These are phyloP conservation scores for Pelargonium australe DNA, from an alignment of 441 rosid species.

Conservation along the genomic window DNA sequence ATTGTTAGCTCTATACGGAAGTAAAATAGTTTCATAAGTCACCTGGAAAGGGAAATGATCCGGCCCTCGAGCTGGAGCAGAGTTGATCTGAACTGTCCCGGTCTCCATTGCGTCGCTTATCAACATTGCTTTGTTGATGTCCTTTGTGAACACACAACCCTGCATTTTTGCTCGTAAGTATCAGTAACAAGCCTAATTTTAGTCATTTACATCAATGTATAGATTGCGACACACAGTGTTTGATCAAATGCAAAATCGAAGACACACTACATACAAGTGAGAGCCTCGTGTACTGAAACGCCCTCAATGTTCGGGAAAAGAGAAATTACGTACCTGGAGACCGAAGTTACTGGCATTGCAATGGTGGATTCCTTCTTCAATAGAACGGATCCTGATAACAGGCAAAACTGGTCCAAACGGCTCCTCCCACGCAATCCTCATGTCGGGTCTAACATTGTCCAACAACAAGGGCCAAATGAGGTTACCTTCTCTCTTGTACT, in stretches of 20 bases:
- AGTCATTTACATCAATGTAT: too few species aligned
- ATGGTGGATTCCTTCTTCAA: constrained; percentile 94
- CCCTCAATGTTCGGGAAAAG: too few species aligned
- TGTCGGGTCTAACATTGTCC: constrained; percentile 86
- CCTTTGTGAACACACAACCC: constrained; percentile 93
- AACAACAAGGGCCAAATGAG: constrained; percentile 92
- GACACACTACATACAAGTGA: too few species aligned
- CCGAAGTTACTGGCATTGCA: constrained; percentile 99
- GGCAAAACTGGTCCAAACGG: constrained; percentile 94
- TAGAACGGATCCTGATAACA: constrained; percentile 60
- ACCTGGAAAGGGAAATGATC: constrained; percentile 99
- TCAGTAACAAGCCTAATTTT: too few species aligned
- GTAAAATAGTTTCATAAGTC: too few species aligned
- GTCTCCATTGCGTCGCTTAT: constrained; percentile 98
- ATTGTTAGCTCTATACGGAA: too few species aligned
- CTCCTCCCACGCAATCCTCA: constrained; percentile 99
- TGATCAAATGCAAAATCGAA: background rate
- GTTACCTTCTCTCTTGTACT: constrained; percentile 82
- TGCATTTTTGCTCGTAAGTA: too few species aligned
- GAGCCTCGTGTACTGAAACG: too few species aligned
- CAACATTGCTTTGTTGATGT: constrained; percentile 80
- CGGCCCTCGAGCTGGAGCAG: constrained; percentile 98
- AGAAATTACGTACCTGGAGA: constrained; percentile 52
- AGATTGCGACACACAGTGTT: too few species aligned
- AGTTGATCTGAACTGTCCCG: constrained; percentile 93